Evolutionary conservation across 768 basidiomycete genomes (phyloP), one percentile per base, ranked within the genome.

Genomic region (Rhodotorula graminis): DNA sequence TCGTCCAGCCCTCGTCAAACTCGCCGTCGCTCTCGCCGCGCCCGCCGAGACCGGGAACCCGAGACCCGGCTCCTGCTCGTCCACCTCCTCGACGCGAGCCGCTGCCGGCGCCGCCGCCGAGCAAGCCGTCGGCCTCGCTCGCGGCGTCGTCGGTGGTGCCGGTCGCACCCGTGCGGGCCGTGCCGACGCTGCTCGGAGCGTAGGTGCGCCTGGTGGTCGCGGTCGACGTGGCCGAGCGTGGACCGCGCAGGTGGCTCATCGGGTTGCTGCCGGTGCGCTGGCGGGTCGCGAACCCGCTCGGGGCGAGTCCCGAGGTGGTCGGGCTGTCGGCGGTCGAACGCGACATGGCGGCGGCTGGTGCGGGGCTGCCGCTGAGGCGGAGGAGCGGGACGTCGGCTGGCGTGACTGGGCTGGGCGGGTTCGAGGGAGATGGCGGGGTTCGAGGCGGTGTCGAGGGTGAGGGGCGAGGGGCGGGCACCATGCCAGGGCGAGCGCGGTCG

Each of bases 1-100:
- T 65, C 37, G 67, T 67, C 78, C 78, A 79, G 6, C 76, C 76
- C 29, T 74, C 61, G 46, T 79, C 78, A 50, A 69, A 79, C 47
- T 75, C 77, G 40, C 78, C 78, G 23, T 76, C 77, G 33, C 59
- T 65, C 63, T 79, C 78, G 1, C 72, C 76, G 33, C 52, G 37
- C 2, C 74, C 74, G 2, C 71, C 65, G 18, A 69, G 21, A 1
- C 74, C 67, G 0, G 40, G 3, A 0, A 61, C 27, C 42, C 42
- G 37, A 37, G 37, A 37, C 0, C 33, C 42, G 19, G 21, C 31
- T 37, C 12, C 18, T 42, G 23, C 65, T 46, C 23, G 21, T 40
- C 42, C 27, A 42, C 12, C 23, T 8, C 55, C 23, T 31, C 42
- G 52, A 4, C n/a, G 55, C 46, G 46, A 58, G 31, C 67, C 61